Percentiles rank a stretch among this genome's conserved stretches.
Conservation (phyloP, 2,329 filamentous ascomycete species). For the Cladobotryum mycophilum region DNA sequence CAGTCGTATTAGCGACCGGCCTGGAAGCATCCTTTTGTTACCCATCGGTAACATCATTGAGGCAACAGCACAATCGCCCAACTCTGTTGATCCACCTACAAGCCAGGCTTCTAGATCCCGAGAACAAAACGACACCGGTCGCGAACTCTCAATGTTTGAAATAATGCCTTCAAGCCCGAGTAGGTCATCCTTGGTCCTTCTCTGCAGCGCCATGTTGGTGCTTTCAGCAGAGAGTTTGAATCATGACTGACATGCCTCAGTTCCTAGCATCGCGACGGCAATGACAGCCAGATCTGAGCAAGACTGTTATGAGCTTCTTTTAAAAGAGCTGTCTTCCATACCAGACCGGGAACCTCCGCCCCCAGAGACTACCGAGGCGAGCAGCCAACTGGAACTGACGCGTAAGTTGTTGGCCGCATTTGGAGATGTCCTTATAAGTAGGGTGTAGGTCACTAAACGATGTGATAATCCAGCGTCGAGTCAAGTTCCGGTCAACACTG, state of each 20-base stretch:
- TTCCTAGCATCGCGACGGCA: neutral
- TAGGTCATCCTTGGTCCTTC: neutral
- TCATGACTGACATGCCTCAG: neutral
- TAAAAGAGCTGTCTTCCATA: slow-evolving; percentile 19
- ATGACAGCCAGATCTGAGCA: slow-evolving; percentile 19
- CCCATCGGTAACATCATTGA: too few relatives aligned
- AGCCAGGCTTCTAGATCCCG: neutral
- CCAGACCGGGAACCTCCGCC: slow-evolving; percentile 20
- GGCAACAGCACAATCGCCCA: too few relatives aligned
- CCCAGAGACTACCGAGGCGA: neutral
- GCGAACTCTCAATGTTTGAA: neutral
- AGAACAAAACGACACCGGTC: neutral
- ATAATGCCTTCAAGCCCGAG: neutral
- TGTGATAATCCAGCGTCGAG: neutral
- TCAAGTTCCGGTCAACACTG: neutral
- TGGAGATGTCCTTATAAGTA: neutral
- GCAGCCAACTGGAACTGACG: neutral
- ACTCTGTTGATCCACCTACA: too few relatives aligned
- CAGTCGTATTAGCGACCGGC: too few relatives aligned
- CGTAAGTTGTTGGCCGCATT: slow-evolving; percentile 1
- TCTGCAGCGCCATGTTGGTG: too few relatives aligned
- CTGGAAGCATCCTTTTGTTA: too few relatives aligned
- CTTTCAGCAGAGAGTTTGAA: neutral
- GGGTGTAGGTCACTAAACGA: neutral
- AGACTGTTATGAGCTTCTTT: slow-evolving; percentile 20